Evolutionary conservation across 2,329 filamentous ascomycete species (phyloP).

Genomic region (Bipolaris bicolor): DNA sequence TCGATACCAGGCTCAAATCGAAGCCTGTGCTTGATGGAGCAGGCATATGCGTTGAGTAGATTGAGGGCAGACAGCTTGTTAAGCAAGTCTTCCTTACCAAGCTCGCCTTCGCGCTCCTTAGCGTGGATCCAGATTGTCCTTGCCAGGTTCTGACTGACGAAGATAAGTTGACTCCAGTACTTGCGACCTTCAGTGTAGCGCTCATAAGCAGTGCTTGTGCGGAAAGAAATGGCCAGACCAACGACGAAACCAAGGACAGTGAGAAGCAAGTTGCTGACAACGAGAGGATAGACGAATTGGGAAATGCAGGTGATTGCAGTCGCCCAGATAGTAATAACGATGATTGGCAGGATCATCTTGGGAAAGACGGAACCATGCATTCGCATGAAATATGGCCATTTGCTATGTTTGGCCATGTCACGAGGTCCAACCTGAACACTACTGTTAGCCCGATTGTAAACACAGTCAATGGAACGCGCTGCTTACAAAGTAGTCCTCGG

Average conservation of each 20-base stretch:
- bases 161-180: slow-evolving; percentile 65
- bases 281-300: slow-evolving; percentile 55
- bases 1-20: slow-evolving; percentile 82
- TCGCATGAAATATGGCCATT: slow-evolving; percentile 76
- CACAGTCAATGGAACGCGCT: slow-evolving; percentile 5
- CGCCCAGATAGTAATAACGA: slow-evolving; percentile 68
- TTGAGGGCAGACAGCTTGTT: slow-evolving; percentile 76
- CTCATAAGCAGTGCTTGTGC: slow-evolving; percentile 78
- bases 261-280: slow-evolving; percentile 71
- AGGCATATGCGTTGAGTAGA: slow-evolving; percentile 76
- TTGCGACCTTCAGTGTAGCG: slow-evolving; percentile 66
- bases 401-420: slow-evolving; percentile 74
- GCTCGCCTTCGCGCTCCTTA: slow-evolving; percentile 62
- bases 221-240: slow-evolving; percentile 77
- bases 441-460: slow-evolving; percentile 14
- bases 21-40: slow-evolving; percentile 79
- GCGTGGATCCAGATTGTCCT: slow-evolving; percentile 85
- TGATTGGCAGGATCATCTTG: slow-evolving; percentile 73
- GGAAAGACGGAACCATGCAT: slow-evolving; percentile 78
- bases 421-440: slow-evolving; percentile 61
- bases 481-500: slow-evolving; percentile 68
- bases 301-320: slow-evolving; percentile 64
- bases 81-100: slow-evolving; percentile 70
- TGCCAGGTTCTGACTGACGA: slow-evolving; percentile 63
- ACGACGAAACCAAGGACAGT: slow-evolving; percentile 84